Evolutionary conservation across 495 filamentous ascomycete species (phyloP), one percentile per base, ranked within the genome.

Genomic region (Penicillium waksmanii): DNA sequence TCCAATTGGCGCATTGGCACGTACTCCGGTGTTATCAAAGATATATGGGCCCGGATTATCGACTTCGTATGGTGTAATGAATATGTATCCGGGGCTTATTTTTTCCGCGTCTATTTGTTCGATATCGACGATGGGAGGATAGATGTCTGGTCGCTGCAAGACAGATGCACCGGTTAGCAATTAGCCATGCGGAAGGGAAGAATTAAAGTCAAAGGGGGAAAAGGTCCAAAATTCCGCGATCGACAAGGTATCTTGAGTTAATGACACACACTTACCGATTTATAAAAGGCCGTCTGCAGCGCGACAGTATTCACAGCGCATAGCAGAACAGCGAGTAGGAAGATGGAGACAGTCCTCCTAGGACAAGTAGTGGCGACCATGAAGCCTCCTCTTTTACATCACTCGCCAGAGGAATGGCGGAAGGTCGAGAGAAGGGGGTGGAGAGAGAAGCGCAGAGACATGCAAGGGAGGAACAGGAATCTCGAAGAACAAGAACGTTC

Each of bases 1-100:
- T 31, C 27, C 5, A 31, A 31, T 31, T 31, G 27, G 27, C 27
- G 5, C 27, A 31, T 5, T 31, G 34, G 47, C 33, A 21, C 31
- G 18, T 74, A 80, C 78, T 63, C 78, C 78, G 46, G 66, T 58
- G 55, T 69, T 75, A 58, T 79, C 76, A 42, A 73, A 80, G 17
- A 80, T 77, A 58, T 80, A 77, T 1, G 78, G 78, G 0, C 74
- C 78, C 9, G 77, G 70, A 25, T 76, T 75, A n/a, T 69, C 59
- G 0, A 67, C 59, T 33, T 78, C 73, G 42, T 78, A 78, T 0
- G 78, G 78, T 9, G 75, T 72, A 17, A 80, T 58, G 33, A 78
- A 81, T 23, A 80, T 78, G 53, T 77, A 80, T 15, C 77, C 78
- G 0, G 76, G 75, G 18, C 62, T 71, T 33, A 80, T 62, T 48